Evolutionary conservation across 768 basidiomycete genomes (phyloP).

Genomic region (Exsudoporus frostii): DNA sequence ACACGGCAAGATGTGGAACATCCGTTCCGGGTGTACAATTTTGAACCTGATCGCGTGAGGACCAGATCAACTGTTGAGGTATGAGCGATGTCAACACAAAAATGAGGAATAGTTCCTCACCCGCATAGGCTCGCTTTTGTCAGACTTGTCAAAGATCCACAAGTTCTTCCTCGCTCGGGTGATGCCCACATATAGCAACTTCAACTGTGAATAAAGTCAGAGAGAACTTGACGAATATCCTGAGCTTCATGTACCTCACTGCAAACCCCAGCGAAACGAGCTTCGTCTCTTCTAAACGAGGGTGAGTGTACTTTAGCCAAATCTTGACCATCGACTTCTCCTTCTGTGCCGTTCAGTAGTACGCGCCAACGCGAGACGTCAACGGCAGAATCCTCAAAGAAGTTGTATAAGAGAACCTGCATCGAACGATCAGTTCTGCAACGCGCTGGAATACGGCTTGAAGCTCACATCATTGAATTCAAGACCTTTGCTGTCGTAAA

Average conservation of each 20-base stretch:
- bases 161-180: slow-evolving; percentile 67
- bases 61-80: slow-evolving; percentile 48
- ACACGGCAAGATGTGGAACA: slow-evolving; percentile 51
- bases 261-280: slow-evolving; percentile 53
- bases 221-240: background rate
- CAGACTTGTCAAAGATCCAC: slow-evolving; percentile 66
- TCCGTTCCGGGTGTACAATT: slow-evolving; percentile 47
- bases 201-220: slow-evolving; percentile 42
- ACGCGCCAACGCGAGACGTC: slow-evolving; percentile 58
- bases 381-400: slow-evolving; percentile 62
- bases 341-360: slow-evolving; percentile 42
- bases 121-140: slow-evolving; percentile 54
- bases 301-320: slow-evolving; percentile 35
- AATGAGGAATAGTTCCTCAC: slow-evolving; percentile 27
- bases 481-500: slow-evolving; percentile 33
- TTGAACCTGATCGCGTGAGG: slow-evolving; percentile 41
- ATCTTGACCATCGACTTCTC: slow-evolving; percentile 11
- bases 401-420: slow-evolving; percentile 72
- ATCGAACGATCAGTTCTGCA: background rate
- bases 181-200: slow-evolving; percentile 67
- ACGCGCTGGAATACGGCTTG: background rate
- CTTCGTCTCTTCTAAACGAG: slow-evolving; percentile 41
- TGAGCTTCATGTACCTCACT: slow-evolving; percentile 44
- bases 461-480: slow-evolving; percentile 21
- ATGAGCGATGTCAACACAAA: background rate